phyloP scores from a whole-genome alignment of 2,329 filamentous ascomycete species.

The Ascochyta lentis region DNA sequence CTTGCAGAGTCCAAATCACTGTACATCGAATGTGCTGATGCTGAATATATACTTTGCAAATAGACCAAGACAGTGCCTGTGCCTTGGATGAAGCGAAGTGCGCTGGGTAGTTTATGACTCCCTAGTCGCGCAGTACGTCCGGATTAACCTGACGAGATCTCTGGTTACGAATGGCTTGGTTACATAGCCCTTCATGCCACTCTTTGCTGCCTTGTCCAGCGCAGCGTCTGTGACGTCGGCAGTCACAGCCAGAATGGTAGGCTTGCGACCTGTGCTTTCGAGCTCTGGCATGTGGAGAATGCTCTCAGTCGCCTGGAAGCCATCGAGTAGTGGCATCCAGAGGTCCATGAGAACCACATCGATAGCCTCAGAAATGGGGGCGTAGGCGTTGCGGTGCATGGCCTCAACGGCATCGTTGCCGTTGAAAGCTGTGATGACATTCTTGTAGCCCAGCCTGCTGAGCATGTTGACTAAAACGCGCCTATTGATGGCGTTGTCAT shows the following conservation, averaged over 20 bases:
- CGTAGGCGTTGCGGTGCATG: slow-evolving; percentile 55
- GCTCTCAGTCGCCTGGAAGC: slow-evolving; percentile 70
- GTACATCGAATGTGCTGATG: slow-evolving; percentile 18
- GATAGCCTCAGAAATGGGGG: slow-evolving; percentile 50
- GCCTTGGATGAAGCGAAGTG: slow-evolving; percentile 13
- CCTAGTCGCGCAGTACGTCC: slow-evolving; percentile 51
- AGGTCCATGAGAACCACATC: slow-evolving; percentile 76
- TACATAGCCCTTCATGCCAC: slow-evolving; percentile 72
- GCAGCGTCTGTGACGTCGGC: slow-evolving; percentile 72
- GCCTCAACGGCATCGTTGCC: slow-evolving; percentile 70
- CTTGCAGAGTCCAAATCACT: slow-evolving; percentile 4
- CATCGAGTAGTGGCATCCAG: slow-evolving; percentile 78
- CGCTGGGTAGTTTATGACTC: slow-evolving; percentile 6
- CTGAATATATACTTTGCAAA: slow-evolving; percentile 17
- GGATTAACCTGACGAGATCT: slow-evolving; percentile 67
- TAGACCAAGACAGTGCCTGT: slow-evolving; percentile 14
- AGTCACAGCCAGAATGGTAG: slow-evolving; percentile 67
- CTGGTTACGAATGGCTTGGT: slow-evolving; percentile 71
- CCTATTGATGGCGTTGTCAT: slow-evolving; percentile 76
- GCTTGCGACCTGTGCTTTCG: slow-evolving; percentile 41
- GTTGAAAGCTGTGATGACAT: slow-evolving; percentile 70
- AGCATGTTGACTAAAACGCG: slow-evolving; percentile 72
- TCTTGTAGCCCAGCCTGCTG: slow-evolving; percentile 68
- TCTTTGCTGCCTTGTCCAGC: slow-evolving; percentile 64
- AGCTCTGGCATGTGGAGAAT: slow-evolving; percentile 61